Evolutionary conservation across 768 basidiomycete species (phyloP).

Genomic region (Pleurotus eryngii): DNA sequence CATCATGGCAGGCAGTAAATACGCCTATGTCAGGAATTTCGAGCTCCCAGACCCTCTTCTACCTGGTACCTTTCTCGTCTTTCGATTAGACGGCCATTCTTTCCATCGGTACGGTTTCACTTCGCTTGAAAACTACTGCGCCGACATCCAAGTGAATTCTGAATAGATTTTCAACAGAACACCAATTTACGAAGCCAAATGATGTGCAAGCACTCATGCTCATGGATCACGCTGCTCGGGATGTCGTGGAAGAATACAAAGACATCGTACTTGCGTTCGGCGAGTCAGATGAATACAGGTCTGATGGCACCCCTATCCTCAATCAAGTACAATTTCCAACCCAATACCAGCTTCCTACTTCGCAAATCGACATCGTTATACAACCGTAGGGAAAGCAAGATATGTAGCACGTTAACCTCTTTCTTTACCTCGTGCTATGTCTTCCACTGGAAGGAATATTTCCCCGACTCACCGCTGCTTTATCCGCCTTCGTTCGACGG

Average conservation of each 20-base stretch:
- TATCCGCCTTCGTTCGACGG: conserved; percentile 95
- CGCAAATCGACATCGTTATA: conserved; percentile 72
- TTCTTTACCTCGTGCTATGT: conserved; percentile 91
- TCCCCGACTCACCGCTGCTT: conserved; percentile 65
- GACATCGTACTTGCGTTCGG: conserved; percentile 90
- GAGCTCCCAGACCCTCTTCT: conserved; percentile 87
- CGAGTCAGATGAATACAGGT: conserved; percentile 98
- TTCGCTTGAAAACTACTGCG: background rate
- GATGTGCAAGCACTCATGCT: conserved; percentile 81
- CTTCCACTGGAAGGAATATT: conserved; percentile 78
- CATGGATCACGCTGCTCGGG: conserved; percentile 88
- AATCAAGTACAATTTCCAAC: background rate
- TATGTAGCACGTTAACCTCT: conserved; percentile 78
- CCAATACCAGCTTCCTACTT: conserved; percentile 71
- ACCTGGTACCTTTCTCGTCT: conserved; percentile 78
- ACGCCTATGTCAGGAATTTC: conserved; percentile 84
- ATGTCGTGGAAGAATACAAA: conserved; percentile 76
- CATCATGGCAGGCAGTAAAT: conserved; percentile 89
- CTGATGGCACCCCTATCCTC: conserved; percentile 12
- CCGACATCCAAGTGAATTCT: background rate
- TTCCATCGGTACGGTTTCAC: conserved; percentile 77
- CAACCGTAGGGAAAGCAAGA: conserved; percentile 85
- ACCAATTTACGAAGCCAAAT: conserved; percentile 87
- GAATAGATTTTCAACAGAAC: conserved; percentile 77
- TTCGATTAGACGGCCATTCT: conserved; percentile 88